Base-by-base conservation (phyloP, 129 eudicot genomes). In the Ambrosia trifida region DNA sequence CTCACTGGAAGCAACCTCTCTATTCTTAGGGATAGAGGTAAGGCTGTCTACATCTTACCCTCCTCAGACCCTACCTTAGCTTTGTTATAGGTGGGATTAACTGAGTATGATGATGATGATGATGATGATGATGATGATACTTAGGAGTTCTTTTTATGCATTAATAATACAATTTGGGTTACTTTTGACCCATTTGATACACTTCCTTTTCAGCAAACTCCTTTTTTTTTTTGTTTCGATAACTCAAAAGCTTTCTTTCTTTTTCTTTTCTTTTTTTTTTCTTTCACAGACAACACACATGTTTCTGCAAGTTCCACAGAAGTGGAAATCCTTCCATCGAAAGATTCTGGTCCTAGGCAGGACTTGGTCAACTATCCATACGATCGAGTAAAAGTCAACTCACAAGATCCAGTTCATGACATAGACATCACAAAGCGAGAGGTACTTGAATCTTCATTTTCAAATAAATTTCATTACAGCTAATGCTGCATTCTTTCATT, bases 371-470 rank as follows among this genome's bases (percentile, higher is more conserved):
- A 53, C 73, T 78, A 82, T 73, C 86, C 95, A 19, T 88, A 88
- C 12, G 86, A 88, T 33, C 85, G 88, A 41, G 80, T 88, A 14
- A 83, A 72, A 62, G 67, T 86, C 68, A 71, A 73, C 28, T 88
- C 95, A 19, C 72, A 73, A n/a, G 78, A 83, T 76, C 95, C 91
- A 24, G 86, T 67, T 38, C 63, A 78, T 3, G 88, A 75, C 38
- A 80, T 88, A 44, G 95, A 88, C 79, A 74, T 83, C n/a, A 85
- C 95, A 49, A 88, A 76, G 69, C 75, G 95, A 78, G 95, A 88
- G 95, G 95, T 88, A 12, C 33, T 40, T 14, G 41, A 61, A 17
- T 60, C 43, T 70, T 19, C 44, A 57, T 62, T 50, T 45, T n/a
- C n/a, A n/a, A n/a, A n/a, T n/a, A n/a, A n/a, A n/a, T n/a, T n/a